Base-by-base conservation (phyloP, 1,284 basidiomycete genomes). In the Ganoderma resinaceum region DNA sequence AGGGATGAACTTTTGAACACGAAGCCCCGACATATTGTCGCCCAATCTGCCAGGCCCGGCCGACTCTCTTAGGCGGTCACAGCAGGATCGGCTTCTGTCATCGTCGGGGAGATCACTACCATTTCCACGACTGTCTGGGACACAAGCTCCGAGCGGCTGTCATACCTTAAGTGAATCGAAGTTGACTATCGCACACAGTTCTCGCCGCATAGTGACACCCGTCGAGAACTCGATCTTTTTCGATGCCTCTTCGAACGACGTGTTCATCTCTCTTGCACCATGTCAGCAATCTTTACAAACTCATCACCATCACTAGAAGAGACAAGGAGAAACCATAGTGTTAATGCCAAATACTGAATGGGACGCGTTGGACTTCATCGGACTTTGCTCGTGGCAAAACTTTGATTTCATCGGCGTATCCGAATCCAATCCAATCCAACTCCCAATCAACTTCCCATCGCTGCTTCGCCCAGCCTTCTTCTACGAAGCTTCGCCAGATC, bases 381-480 rank as follows among this genome's bases (percentile, higher is more conserved):
- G 65, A 62, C 65, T 66, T 67, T 40, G 62, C 46, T 55, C 31
- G 57, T 61, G 31, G 40, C 46, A 61, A 61, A 63, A 63, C 62
- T 40, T 42, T 67, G 58, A 67, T 63, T 43, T n/a, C 66, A 67
- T 70, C 69, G 66, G 18, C 11, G 23, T 23, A 60, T 60, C 38
- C 58, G 38, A 40, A 60, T 60, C 35, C 58, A 38, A 60, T 60
- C 38, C 58, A n/a, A 46, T 46, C 43, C 43, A n/a, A 23, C 66
- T 37, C 62, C 23, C 63, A 63, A 67, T 70, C 66, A 61, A 61
- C 64, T 53, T 63, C 62, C 70, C 65, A 68, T 71, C 66, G 61
- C 66, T 31, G 29, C 66, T 58, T 12, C 61, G 16, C 33, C 53
- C 23, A 55, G 3, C 61, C 38, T 49, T 61, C 61, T 49, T 65